Conservation (phyloP, 352 stramenopile species). For the Pythium brachiatum region DNA sequence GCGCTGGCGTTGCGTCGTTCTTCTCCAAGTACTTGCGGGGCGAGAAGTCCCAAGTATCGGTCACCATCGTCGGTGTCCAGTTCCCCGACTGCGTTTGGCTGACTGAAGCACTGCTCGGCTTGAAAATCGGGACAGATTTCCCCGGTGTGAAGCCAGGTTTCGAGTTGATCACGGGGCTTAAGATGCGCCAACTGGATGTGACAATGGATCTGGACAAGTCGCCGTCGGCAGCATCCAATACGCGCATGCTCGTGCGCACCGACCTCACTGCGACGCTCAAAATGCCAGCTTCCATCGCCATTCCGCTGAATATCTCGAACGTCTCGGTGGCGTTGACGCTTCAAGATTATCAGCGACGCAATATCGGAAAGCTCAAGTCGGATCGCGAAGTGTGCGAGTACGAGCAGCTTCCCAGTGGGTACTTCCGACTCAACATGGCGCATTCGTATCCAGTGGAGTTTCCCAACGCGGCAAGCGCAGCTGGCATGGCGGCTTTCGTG, state of each 20-base stretch:
- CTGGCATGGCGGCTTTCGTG: slow-evolving; percentile 58
- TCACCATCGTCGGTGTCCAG: slow-evolving; percentile 47
- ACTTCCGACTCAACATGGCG: slow-evolving; percentile 75
- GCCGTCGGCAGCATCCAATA: slow-evolving; percentile 40
- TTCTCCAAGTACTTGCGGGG: slow-evolving; percentile 71
- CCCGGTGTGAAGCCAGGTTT: slow-evolving; percentile 56
- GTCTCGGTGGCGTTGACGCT: slow-evolving; percentile 59
- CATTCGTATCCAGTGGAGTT: slow-evolving; percentile 66
- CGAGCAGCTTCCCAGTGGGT: slow-evolving; percentile 48
- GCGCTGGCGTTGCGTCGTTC: slow-evolving; percentile 46
- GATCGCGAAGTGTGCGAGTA: slow-evolving; percentile 57
- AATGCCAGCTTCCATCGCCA: slow-evolving; percentile 69
- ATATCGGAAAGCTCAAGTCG: slow-evolving; percentile 54
- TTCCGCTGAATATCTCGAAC: slow-evolving; percentile 64
- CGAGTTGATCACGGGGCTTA: slow-evolving; percentile 59
- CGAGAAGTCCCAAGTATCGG: slow-evolving; percentile 47
- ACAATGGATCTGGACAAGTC: slow-evolving; percentile 25
- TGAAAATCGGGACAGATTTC: slow-evolving; percentile 64
- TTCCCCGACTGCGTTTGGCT: slow-evolving; percentile 64
- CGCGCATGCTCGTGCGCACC: slow-evolving; percentile 64
- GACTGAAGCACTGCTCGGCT: slow-evolving; percentile 48
- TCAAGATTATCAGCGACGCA: slow-evolving; percentile 30
- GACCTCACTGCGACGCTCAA: slow-evolving; percentile 64
- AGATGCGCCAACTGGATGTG: slow-evolving; percentile 73
- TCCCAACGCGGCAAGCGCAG: slow-evolving; percentile 29